A percentile compares a stretch with the other conserved stretches of the same genome.
These are phyloP conservation scores for Leucocoprinus birnbaumii DNA, from an alignment of 768 basidiomycete genomes.

Conservation along the genomic window DNA sequence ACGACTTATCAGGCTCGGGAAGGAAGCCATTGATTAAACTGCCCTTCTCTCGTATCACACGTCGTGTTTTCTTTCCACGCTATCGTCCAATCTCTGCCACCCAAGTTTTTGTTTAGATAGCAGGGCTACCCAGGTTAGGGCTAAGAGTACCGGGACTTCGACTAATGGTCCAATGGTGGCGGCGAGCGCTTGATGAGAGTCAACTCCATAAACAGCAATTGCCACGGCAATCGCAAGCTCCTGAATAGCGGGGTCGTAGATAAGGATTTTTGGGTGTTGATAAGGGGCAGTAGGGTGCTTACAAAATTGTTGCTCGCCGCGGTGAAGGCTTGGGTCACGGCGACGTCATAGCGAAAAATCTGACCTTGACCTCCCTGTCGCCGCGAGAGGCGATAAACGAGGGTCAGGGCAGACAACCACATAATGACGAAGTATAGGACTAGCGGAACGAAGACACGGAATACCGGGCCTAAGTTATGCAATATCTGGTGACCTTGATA, in stretches of 20 bases:
- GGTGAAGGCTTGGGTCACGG: constrained; percentile 77
- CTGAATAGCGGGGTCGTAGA: not conserved
- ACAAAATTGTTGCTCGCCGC: constrained; percentile 80
- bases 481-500: constrained; percentile 52
- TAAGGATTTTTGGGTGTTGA: not conserved
- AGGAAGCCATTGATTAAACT: constrained; percentile 1
- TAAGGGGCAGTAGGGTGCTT: constrained; percentile 17
- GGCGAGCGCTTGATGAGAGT: constrained; percentile 77
- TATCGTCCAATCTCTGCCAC: constrained; percentile 29
- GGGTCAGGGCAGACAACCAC: constrained; percentile 32
- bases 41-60: not conserved
- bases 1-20: not conserved
- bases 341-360: constrained; percentile 60
- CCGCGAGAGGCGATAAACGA: constrained; percentile 37
- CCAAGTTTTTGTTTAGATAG: constrained; percentile 34
- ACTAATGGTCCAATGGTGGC: constrained; percentile 79
- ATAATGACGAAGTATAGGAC: constrained; percentile 76
- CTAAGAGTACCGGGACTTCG: constrained; percentile 75
- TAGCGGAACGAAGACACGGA: constrained; percentile 80
- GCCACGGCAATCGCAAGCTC: constrained; percentile 69
- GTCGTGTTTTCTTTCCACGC: not conserved
- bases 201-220: constrained; percentile 67
- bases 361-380: constrained; percentile 20
- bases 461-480: constrained; percentile 71
- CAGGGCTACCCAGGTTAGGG: constrained; percentile 59